These are phyloP conservation scores for Debaryomyces robertsiae DNA, from an alignment of 1,139 yeast genomes.

Conservation along the genomic window DNA sequence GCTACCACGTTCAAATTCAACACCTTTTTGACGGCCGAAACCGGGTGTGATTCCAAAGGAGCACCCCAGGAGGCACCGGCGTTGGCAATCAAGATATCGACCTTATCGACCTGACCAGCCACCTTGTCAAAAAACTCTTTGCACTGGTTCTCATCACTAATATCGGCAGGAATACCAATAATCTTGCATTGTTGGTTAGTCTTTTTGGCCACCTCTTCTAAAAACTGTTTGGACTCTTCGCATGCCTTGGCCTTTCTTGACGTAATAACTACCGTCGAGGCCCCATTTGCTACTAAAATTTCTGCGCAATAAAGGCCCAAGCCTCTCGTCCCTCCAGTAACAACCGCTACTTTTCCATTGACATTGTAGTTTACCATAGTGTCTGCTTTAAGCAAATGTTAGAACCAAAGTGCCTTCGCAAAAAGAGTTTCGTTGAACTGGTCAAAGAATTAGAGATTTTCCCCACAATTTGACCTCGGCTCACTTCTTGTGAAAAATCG, in stretches of 20 bases:
- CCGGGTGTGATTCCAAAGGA: slow-evolving; percentile 61
- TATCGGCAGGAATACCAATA: slow-evolving; percentile 61
- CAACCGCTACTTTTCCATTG: slow-evolving; percentile 65
- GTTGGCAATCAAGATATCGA: slow-evolving; percentile 71
- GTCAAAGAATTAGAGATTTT: not conserved
- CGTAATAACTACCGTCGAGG: slow-evolving; percentile 61
- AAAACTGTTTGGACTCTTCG: slow-evolving; percentile 54
- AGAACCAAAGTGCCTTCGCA: not conserved
- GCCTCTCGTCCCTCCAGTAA: slow-evolving; percentile 84
- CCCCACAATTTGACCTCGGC: slow-evolving; percentile 12
- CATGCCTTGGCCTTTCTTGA: slow-evolving; percentile 70
- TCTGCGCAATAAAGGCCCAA: slow-evolving; percentile 73
- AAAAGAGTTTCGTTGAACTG: too few relatives aligned
- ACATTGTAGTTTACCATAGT: slow-evolving; percentile 51
- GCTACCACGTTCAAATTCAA: slow-evolving; percentile 67
- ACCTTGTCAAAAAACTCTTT: slow-evolving; percentile 49
- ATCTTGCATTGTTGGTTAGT: slow-evolving; percentile 49
- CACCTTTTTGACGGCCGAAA: slow-evolving; percentile 63
- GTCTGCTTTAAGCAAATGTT: not conserved
- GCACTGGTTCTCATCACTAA: slow-evolving; percentile 55
- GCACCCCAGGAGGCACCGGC: slow-evolving; percentile 88
- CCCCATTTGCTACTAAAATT: slow-evolving; percentile 64
- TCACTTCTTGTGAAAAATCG: not conserved
- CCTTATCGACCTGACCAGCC: slow-evolving; percentile 40
- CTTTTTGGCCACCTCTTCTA: slow-evolving; percentile 49